Base-by-base conservation (phyloP, 1,284 basidiomycete genomes). In the Cryptococcus wingfieldii region DNA sequence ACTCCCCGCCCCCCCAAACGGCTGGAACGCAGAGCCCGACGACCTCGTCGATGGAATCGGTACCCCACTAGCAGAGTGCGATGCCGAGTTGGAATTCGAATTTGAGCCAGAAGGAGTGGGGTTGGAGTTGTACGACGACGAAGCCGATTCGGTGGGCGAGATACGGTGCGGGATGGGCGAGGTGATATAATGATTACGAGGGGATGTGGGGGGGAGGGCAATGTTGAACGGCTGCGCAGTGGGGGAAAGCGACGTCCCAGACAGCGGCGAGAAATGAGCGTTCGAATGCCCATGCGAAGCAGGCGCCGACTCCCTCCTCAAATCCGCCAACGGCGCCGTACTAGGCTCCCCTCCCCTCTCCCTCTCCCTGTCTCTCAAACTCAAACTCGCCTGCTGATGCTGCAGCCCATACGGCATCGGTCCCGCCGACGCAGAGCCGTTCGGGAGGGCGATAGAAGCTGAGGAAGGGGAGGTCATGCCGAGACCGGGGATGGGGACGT, bases 161-260 rank as follows among this genome's bases (percentile, higher is more conserved):
- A 54, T 50, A 3, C 41, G 49, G 19, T 42, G n/a, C n/a, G 31
- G 34, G 19, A 44, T n/a, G 4, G 47, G 18, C 37, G 41, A 54
- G 1, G 50, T 19, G 28, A 52, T 54, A 47, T 66, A 72, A 56
- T 68, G 53, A 13, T 69, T 67, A 38, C 67, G 62, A n/a, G 73
- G 72, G 1, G 69, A 72, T 1, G 68, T 66, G 7, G 64, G 62
- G 23, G 68, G 67, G 3, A 68, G 59, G 7, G 69, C 59, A 3
- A 60, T 58, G 47, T 62, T 72, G 66, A 75, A 75, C 0, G 74
- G 74, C 53, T 70, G 70, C 16, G 74, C 74, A 7, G 64, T 75
- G 0, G 74, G 74, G 5, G 72, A 74, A 14, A 75, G 61, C 4
- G 67, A 64, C 1, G 71, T 72, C 2, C 49, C 53, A 23, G 49